A percentile compares a stretch with the other conserved stretches of the same genome.
Conservation (phyloP, 2,329 filamentous ascomycete genomes). For the Simplicillium aogashimaense region DNA sequence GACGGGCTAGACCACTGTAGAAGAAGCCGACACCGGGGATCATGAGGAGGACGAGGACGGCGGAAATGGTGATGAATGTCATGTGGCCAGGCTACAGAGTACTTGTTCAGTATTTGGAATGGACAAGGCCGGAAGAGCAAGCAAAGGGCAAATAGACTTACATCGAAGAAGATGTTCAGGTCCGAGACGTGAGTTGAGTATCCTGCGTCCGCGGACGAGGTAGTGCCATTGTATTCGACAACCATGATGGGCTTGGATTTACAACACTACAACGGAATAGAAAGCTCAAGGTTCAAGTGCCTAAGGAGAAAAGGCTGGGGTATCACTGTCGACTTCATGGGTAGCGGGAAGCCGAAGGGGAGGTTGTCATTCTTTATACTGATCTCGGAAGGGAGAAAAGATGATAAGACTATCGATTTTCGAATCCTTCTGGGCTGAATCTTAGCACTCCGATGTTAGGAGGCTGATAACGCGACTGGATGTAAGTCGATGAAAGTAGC, state of each 20-base stretch:
- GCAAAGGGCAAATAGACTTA: slow-evolving; percentile 21
- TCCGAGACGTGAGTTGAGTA: slow-evolving; percentile 47
- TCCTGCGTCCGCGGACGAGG: slow-evolving; percentile 37
- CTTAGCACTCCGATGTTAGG: too few species aligned
- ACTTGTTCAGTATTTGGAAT: neutral
- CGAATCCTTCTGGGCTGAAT: too few species aligned
- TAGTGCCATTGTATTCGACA: slow-evolving; percentile 39
- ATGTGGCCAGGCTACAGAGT: slow-evolving; percentile 61
- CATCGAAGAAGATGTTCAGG: slow-evolving; percentile 79
- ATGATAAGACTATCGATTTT: too few species aligned
- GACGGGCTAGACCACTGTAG: slow-evolving; percentile 80
- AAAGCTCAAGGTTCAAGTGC: too few species aligned
- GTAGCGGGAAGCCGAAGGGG: too few species aligned
- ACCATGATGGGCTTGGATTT: slow-evolving; percentile 12
- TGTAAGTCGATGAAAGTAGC: too few species aligned
- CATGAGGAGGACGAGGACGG: slow-evolving; percentile 82
- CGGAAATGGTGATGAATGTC: slow-evolving; percentile 66
- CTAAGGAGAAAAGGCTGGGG: too few species aligned
- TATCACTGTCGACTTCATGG: too few species aligned
- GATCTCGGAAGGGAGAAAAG: too few species aligned
- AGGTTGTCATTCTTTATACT: too few species aligned
- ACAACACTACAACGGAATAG: too few species aligned
- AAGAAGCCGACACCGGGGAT: slow-evolving; percentile 91
- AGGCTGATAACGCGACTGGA: too few species aligned
- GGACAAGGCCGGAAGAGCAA: neutral